A percentile compares a stretch with the other conserved stretches of the same genome.
phyloP scores from a whole-genome alignment of 2,329 filamentous ascomycete species.

The Neonectria punicea region DNA sequence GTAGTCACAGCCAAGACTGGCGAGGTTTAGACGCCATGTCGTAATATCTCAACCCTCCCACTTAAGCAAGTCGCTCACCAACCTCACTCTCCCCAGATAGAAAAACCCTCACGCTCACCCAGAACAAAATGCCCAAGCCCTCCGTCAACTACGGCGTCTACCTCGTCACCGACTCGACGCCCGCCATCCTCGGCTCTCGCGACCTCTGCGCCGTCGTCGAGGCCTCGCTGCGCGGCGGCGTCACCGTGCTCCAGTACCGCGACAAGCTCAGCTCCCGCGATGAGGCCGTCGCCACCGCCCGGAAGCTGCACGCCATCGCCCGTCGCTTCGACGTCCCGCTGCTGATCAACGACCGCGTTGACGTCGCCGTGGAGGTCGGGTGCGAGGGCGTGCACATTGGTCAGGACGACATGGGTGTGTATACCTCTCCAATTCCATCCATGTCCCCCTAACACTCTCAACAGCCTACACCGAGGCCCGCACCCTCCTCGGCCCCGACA shows the following conservation, averaged over 20 bases:
- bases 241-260: constrained; percentile 88
- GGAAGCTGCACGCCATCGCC: constrained; percentile 77
- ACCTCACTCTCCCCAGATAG: too few species aligned
- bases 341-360: constrained; percentile 92
- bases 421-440: too few species aligned
- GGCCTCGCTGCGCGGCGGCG: constrained; percentile 80
- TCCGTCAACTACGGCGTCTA: constrained; percentile 83
- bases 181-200: constrained; percentile 78
- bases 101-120: neutral
- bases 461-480: constrained; percentile 64
- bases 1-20: neutral
- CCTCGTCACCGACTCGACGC: constrained; percentile 93
- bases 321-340: constrained; percentile 76
- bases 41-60: neutral
- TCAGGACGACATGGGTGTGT: constrained; percentile 86
- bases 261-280: constrained; percentile 86
- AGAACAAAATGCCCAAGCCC: constrained; percentile 32
- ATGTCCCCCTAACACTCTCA: neutral
- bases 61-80: constrained; percentile 25
- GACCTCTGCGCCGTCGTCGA: constrained; percentile 80
- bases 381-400: constrained; percentile 95
- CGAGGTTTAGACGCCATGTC: neutral
- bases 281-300: constrained; percentile 75
- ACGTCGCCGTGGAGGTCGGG: constrained; percentile 85
- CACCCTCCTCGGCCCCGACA: constrained; percentile 75